Percentiles rank a stretch among this genome's conserved stretches.
phyloP scores from a whole-genome alignment of 2,329 filamentous ascomycete species.

The Monilinia polystroma region DNA sequence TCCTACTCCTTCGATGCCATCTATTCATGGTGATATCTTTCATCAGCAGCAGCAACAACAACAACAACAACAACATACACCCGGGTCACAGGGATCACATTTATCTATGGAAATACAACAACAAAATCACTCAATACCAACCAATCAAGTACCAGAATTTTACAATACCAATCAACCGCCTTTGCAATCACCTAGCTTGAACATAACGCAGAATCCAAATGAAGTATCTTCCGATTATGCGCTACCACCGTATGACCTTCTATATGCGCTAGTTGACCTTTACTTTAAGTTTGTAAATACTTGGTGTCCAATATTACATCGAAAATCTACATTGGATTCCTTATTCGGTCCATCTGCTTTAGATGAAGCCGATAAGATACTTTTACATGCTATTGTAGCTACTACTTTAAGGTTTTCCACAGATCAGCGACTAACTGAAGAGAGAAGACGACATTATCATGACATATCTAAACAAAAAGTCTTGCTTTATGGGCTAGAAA shows the following conservation, averaged over 20 bases:
- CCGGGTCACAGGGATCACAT: constrained; percentile 15
- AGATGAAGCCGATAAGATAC: constrained; percentile 77
- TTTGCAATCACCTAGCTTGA: constrained; percentile 58
- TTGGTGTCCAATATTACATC: constrained; percentile 88
- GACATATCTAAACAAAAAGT: constrained; percentile 82
- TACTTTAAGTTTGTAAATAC: constrained; percentile 81
- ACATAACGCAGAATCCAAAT: constrained; percentile 49
- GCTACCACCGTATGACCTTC: constrained; percentile 70
- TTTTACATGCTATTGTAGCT: constrained; percentile 85
- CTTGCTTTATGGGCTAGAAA: constrained; percentile 81
- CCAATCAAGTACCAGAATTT: constrained; percentile 39
- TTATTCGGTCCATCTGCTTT: constrained; percentile 75
- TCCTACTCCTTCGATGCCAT: constrained; percentile 45
- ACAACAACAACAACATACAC: constrained; percentile 36
- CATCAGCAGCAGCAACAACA: constrained; percentile 42
- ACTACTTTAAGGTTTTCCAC: constrained; percentile 82
- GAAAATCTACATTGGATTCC: constrained; percentile 75
- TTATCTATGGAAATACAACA: constrained; percentile 38
- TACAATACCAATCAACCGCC: constrained; percentile 41
- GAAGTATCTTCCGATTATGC: constrained; percentile 59
- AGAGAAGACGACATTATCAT: constrained; percentile 73
- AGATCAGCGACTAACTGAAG: constrained; percentile 70
- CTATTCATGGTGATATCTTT: constrained; percentile 50
- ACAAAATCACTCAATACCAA: constrained; percentile 31
- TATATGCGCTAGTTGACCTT: constrained; percentile 71